Conservation (phyloP, 176 grass and related monocot species). For the Oryza glaberrima region DNA sequence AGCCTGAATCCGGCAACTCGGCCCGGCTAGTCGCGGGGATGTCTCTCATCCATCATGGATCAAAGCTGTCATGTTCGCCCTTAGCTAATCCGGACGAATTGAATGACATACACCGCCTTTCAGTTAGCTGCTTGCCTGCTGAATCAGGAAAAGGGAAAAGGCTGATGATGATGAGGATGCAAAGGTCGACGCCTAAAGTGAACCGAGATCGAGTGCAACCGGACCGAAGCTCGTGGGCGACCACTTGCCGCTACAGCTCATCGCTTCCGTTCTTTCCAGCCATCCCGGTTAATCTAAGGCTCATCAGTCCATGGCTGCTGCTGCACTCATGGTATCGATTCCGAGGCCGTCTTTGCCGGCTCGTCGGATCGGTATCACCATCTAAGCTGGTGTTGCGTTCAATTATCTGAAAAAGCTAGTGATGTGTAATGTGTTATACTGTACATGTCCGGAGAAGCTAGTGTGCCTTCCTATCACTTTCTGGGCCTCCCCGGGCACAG, state of each 20-base stretch:
- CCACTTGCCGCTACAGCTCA: conserved; percentile 37
- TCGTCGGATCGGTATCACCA: not conserved
- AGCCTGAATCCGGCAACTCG: not conserved
- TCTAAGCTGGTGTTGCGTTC: not conserved
- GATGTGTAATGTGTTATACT: not conserved
- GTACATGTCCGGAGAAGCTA: not conserved
- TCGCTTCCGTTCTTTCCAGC: conserved; percentile 24
- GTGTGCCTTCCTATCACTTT: not conserved
- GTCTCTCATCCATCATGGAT: not conserved
- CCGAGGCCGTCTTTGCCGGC: conserved; percentile 9
- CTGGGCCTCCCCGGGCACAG: not conserved
- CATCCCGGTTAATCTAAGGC: conserved; percentile 23
- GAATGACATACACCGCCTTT: not conserved
- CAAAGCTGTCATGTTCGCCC: not conserved
- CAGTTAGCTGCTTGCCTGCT: conserved; percentile 7
- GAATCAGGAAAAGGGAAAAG: conserved; percentile 33
- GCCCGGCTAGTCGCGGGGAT: not conserved
- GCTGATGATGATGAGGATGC: conserved; percentile 8
- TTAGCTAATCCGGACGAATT: not conserved
- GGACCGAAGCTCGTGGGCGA: conserved; percentile 11
- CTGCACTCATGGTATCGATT: conserved; percentile 56
- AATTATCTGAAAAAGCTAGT: not conserved
- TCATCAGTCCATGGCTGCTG: not conserved
- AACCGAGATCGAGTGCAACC: conserved; percentile 1
- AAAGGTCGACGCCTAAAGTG: conserved; percentile 29